Conservation (phyloP, 805 yeast genomes). For the Ascoidea tarda region DNA sequence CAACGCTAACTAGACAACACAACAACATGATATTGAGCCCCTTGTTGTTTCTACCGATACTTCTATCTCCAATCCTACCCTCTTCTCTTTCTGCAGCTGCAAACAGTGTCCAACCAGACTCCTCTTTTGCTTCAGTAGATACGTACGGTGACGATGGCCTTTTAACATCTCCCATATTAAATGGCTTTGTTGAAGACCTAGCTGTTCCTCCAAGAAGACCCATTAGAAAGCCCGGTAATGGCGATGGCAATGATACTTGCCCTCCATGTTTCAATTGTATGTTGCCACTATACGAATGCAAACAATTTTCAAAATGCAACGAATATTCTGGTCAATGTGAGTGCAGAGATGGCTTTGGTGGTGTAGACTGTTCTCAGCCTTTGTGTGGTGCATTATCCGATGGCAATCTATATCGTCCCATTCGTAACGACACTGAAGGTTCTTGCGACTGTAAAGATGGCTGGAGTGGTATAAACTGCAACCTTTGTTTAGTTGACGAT, state of each 20-base stretch:
- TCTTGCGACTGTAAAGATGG: conserved; percentile 69
- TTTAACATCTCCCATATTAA: too few relatives aligned
- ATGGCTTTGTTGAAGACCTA: too few relatives aligned
- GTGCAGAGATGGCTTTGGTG: conserved; percentile 88
- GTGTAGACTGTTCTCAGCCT: conserved; percentile 82
- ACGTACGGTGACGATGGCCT: too few relatives aligned
- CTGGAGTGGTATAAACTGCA: conserved; percentile 93
- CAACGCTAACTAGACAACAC: too few relatives aligned
- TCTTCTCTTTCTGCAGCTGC: too few relatives aligned
- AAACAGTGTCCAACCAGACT: too few relatives aligned
- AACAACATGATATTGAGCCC: too few relatives aligned
- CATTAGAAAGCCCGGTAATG: too few relatives aligned
- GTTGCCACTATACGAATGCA: conserved; percentile 78
- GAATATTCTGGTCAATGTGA: conserved; percentile 83
- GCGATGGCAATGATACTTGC: conserved; percentile 29
- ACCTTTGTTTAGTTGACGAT: conserved; percentile 57
- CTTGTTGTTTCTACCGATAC: too few relatives aligned
- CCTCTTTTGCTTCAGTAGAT: too few relatives aligned
- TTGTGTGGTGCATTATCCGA: conserved; percentile 69
- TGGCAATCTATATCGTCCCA: conserved; percentile 47
- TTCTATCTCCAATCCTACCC: too few relatives aligned
- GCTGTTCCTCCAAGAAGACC: too few relatives aligned
- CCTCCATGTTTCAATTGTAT: conserved; percentile 95
- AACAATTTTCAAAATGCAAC: conserved; percentile 84
- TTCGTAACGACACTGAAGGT: conserved; percentile 25